Evolutionary conservation across 345 rosid species (phyloP).

Genomic region (Clarkia xantiana): DNA sequence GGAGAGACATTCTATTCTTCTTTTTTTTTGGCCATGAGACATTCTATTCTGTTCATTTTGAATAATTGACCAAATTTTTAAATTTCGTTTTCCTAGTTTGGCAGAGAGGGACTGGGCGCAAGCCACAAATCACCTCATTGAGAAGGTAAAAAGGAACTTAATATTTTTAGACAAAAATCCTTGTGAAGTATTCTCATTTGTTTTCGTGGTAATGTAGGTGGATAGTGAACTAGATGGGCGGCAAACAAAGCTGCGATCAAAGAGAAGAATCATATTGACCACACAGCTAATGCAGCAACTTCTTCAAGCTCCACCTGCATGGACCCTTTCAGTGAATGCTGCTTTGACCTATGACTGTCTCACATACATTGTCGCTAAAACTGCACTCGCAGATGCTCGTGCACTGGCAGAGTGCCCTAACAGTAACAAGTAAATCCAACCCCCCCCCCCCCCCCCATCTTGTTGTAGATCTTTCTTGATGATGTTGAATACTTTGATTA

Average conservation of each 20-base stretch:
- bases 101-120: slow-evolving; percentile 51
- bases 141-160: slow-evolving; percentile 32
- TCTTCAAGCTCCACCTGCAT: slow-evolving; percentile 32
- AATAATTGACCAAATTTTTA: neutral
- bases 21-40: too few relatives aligned
- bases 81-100: slow-evolving; percentile 24
- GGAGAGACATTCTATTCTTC: neutral
- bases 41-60: neutral
- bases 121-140: slow-evolving; percentile 39
- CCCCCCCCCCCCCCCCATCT: neutral
- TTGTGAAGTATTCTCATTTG: neutral
- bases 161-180: neutral
- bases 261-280: slow-evolving; percentile 50
- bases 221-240: slow-evolving; percentile 27
- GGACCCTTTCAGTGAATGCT: slow-evolving; percentile 32
- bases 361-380: slow-evolving; percentile 27
- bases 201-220: slow-evolving; percentile 18
- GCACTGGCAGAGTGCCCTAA: slow-evolving; percentile 15
- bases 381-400: slow-evolving; percentile 50
- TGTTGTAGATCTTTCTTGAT: neutral
- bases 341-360: slow-evolving; percentile 26
- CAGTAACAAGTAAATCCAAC: slow-evolving; percentile 9
- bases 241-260: slow-evolving; percentile 30
- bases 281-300: slow-evolving; percentile 61
- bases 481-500: neutral